phyloP scores from a whole-genome alignment of 2,329 filamentous ascomycete species.

The Karstenula rhodostoma region DNA sequence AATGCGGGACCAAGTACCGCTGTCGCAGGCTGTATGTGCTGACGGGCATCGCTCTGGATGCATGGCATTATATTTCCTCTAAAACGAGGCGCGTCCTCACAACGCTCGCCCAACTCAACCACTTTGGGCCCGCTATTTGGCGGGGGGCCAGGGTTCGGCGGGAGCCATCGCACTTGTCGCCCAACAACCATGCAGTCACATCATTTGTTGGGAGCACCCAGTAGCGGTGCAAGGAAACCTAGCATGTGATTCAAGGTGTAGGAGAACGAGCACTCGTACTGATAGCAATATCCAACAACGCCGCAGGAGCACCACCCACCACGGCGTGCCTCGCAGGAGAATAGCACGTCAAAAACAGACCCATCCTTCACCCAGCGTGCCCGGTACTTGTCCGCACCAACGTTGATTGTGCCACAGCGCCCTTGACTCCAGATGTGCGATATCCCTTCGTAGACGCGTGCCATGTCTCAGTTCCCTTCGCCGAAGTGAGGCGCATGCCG shows the following conservation, averaged over 20 bases:
- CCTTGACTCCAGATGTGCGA: neutral
- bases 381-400: neutral
- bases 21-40: neutral
- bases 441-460: neutral
- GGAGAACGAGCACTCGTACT: neutral
- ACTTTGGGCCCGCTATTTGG: conserved; percentile 25
- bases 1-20: conserved; percentile 1
- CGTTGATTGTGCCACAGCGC: neutral
- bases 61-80: conserved; percentile 29
- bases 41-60: conserved; percentile 21
- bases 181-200: conserved; percentile 1
- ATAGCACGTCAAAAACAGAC: neutral
- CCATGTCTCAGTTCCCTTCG: neutral
- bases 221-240: neutral
- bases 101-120: conserved; percentile 28
- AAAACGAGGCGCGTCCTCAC: conserved; percentile 33
- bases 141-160: conserved; percentile 10
- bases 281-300: neutral
- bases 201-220: neutral
- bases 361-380: neutral
- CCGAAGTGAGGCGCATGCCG: neutral
- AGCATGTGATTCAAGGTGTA: neutral
- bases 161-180: neutral
- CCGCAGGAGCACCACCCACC: neutral
- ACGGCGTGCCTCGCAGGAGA: neutral